These are phyloP conservation scores for Rhodotorula sp. DNA, from an alignment of 1,284 basidiomycete species.

Conservation along the genomic window DNA sequence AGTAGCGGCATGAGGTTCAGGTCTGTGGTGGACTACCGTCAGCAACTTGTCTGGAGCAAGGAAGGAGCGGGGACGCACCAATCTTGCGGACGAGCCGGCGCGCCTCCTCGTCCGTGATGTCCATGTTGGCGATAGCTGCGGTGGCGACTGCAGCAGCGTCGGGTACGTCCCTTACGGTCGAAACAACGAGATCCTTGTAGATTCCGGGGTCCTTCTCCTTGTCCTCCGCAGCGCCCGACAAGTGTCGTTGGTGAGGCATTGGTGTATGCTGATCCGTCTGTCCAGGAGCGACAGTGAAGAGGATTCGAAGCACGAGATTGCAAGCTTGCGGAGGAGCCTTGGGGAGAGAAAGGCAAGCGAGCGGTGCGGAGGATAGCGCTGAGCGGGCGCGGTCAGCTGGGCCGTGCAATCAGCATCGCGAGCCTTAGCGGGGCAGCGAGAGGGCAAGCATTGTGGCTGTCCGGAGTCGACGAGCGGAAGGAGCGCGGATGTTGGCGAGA, in stretches of 20 bases:
- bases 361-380: background rate
- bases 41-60: background rate
- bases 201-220: too few relatives aligned
- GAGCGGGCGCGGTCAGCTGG: background rate
- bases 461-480: too few relatives aligned
- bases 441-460: too few relatives aligned
- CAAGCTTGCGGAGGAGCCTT: background rate
- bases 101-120: slow-evolving; percentile 33
- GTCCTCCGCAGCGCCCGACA: too few relatives aligned
- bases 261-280: too few relatives aligned
- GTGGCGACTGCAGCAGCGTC: slow-evolving; percentile 1
- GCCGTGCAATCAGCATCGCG: background rate
- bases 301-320: background rate
- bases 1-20: slow-evolving; percentile 47
- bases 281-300: background rate
- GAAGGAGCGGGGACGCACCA: slow-evolving; percentile 10
- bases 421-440: too few relatives aligned
- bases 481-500: too few relatives aligned
- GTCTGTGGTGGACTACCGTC: slow-evolving; percentile 18
- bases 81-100: slow-evolving; percentile 47
- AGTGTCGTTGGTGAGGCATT: too few relatives aligned
- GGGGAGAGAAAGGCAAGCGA: background rate
- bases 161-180: background rate
- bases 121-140: slow-evolving; percentile 4
- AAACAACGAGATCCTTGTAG: background rate